phyloP scores from a whole-genome alignment of 2,329 filamentous ascomycete genomes.

The Paraconiothyrium brasiliense region DNA sequence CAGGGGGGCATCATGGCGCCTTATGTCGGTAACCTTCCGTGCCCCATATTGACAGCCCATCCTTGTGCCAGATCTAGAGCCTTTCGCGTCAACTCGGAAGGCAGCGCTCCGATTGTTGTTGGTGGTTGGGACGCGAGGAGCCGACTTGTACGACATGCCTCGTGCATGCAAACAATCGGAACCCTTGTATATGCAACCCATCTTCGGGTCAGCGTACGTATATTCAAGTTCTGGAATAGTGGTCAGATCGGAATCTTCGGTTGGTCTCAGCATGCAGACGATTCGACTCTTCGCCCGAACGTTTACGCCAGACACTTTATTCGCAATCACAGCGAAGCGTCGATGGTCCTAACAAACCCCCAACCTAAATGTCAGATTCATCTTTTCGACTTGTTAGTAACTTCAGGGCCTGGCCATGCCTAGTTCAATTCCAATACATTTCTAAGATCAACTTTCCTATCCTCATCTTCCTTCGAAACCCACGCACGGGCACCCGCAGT shows the following conservation, averaged over 20 bases:
- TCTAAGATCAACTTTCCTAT: not conserved
- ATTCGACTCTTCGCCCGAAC: not conserved
- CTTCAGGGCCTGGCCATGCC: too few species aligned
- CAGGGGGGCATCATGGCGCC: too few species aligned
- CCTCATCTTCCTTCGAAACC: not conserved
- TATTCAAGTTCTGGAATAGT: not conserved
- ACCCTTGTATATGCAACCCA: not conserved
- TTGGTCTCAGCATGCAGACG: not conserved
- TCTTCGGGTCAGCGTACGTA: not conserved
- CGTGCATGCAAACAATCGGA: not conserved
- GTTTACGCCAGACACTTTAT: too few species aligned
- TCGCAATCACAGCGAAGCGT: too few species aligned
- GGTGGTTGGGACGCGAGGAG: not conserved
- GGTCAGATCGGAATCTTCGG: not conserved
- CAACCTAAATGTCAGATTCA: too few species aligned
- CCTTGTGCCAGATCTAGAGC: not conserved
- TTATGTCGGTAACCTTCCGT: conserved; percentile 19
- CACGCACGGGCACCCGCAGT: not conserved
- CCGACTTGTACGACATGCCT: not conserved
- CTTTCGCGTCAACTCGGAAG: not conserved
- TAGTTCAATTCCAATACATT: too few species aligned
- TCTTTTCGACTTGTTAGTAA: not conserved
- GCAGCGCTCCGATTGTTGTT: not conserved
- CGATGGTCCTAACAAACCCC: too few species aligned
- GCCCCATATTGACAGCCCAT: not conserved